phyloP scores from a whole-genome alignment of 208 protist genomes.

The Herpetomonas tarakana region DNA sequence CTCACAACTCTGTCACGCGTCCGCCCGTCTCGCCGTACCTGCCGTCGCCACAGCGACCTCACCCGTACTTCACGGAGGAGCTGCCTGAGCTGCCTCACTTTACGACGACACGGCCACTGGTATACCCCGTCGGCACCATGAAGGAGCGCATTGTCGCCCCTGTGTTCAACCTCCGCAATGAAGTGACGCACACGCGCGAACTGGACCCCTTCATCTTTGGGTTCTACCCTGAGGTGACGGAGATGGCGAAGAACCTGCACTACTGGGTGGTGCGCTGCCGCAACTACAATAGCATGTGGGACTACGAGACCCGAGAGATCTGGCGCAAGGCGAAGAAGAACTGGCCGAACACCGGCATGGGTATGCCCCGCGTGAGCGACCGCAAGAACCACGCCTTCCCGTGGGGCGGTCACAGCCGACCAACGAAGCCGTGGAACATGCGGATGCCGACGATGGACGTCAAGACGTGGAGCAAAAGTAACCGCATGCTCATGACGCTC shows the following conservation, averaged over 20 bases:
- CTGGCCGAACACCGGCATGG: slow-evolving; percentile 91
- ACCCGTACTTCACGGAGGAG: slow-evolving; percentile 86
- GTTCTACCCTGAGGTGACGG: slow-evolving; percentile 75
- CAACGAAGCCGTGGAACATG: slow-evolving; percentile 91
- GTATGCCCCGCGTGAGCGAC: slow-evolving; percentile 83
- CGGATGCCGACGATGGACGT: slow-evolving; percentile 88
- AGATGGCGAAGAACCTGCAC: slow-evolving; percentile 68
- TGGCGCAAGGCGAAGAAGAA: slow-evolving; percentile 90
- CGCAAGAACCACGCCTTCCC: slow-evolving; percentile 74
- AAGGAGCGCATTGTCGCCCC: slow-evolving; percentile 87
- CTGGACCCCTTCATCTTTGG: slow-evolving; percentile 91
- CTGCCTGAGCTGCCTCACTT: slow-evolving; percentile 86
- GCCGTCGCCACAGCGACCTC: slow-evolving; percentile 77
- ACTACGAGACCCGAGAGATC: slow-evolving; percentile 88
- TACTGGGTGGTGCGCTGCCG: slow-evolving; percentile 90
- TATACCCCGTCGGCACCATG: slow-evolving; percentile 82
- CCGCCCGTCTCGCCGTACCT: slow-evolving; percentile 83
- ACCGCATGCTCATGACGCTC: slow-evolving; percentile 85
- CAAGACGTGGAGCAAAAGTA: slow-evolving; percentile 84
- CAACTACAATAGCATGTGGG: slow-evolving; percentile 88
- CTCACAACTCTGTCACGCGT: slow-evolving; percentile 72
- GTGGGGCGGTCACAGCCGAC: slow-evolving; percentile 77
- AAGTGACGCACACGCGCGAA: slow-evolving; percentile 84
- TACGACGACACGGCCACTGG: slow-evolving; percentile 60
- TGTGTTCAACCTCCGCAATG: slow-evolving; percentile 73